A percentile compares a stretch with the other conserved stretches of the same genome.
phyloP scores from a whole-genome alignment of 202 grass and related monocot genomes.

The Panicum hallii region DNA sequence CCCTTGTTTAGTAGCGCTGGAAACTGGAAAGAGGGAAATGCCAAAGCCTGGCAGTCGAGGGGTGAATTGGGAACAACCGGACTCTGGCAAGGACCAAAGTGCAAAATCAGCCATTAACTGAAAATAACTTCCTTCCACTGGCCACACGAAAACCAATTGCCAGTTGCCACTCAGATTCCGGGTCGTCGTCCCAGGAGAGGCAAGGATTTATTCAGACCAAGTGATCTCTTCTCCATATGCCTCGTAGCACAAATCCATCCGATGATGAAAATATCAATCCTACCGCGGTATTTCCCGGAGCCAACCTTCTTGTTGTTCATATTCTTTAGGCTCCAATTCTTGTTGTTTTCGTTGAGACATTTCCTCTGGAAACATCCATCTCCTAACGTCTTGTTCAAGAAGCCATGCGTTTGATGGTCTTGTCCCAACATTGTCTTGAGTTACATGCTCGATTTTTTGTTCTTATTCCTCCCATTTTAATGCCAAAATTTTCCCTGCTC shows the following conservation, averaged over 20 bases:
- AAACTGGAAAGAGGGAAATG: background rate
- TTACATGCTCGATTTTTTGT: background rate
- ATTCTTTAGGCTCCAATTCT: slow-evolving; percentile 18
- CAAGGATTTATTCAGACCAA: slow-evolving; percentile 33
- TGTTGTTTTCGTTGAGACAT: slow-evolving; percentile 3
- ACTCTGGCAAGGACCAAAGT: slow-evolving; percentile 13
- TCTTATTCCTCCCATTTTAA: no score
- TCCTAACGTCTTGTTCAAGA: background rate
- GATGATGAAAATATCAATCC: slow-evolving; percentile 74
- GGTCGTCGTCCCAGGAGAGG: slow-evolving; percentile 34
- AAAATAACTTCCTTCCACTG: slow-evolving; percentile 48
- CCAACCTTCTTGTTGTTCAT: background rate
- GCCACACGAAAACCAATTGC: slow-evolving; percentile 15
- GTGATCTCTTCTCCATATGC: slow-evolving; percentile 65
- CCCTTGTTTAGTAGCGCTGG: no score
- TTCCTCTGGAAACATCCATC: slow-evolving; percentile 19
- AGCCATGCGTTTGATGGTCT: background rate
- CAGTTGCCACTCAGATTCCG: slow-evolving; percentile 26
- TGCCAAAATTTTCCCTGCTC: background rate
- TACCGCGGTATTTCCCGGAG: slow-evolving; percentile 52
- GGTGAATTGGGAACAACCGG: background rate
- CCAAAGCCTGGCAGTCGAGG: background rate
- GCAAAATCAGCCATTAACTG: slow-evolving; percentile 46
- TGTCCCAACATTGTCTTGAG: background rate
- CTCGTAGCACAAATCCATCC: slow-evolving; percentile 54